phyloP scores from a whole-genome alignment of 371 early-diverging fungal species.

The Mortierella sp. region DNA sequence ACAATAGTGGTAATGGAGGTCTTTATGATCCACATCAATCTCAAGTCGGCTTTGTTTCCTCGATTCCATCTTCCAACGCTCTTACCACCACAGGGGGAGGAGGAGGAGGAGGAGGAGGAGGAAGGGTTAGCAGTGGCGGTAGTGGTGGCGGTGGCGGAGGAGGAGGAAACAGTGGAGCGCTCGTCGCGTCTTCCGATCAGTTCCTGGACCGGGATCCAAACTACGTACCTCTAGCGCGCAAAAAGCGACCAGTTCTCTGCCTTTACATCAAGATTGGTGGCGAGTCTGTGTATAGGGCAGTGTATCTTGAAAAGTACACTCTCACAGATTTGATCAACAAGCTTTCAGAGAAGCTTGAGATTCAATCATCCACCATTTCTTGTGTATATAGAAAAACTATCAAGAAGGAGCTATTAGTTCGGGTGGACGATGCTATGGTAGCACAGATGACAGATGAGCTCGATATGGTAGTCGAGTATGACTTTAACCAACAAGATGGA shows the following conservation, averaged over 20 bases:
- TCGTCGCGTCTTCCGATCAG: conserved; percentile 13
- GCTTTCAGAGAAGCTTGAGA: conserved; percentile 60
- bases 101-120: too few species aligned
- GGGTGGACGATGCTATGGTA: conserved; percentile 67
- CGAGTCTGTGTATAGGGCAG: conserved; percentile 64
- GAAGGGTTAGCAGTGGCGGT: background rate
- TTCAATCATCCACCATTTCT: conserved; percentile 58
- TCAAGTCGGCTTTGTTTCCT: conserved; percentile 11
- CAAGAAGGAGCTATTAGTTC: conserved; percentile 59
- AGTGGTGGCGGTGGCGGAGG: too few species aligned
- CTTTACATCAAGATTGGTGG: conserved; percentile 64
- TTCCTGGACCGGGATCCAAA: conserved; percentile 56
- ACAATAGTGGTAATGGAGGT: background rate
- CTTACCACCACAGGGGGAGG: too few species aligned
- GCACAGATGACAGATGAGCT: conserved; percentile 66
- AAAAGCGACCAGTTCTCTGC: conserved; percentile 59
- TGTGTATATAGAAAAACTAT: conserved; percentile 48
- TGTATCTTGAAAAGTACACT: conserved; percentile 66
- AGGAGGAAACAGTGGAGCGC: background rate
- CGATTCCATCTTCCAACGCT: background rate
- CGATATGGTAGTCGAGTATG: conserved; percentile 66
- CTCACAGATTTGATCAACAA: conserved; percentile 60
- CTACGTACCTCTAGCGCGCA: conserved; percentile 56
- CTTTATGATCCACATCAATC: conserved; percentile 16
- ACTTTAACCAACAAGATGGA: conserved; percentile 60